These are phyloP conservation scores for Penicillium oxalicum DNA, from an alignment of 2,329 filamentous ascomycete species.

Conservation along the genomic window DNA sequence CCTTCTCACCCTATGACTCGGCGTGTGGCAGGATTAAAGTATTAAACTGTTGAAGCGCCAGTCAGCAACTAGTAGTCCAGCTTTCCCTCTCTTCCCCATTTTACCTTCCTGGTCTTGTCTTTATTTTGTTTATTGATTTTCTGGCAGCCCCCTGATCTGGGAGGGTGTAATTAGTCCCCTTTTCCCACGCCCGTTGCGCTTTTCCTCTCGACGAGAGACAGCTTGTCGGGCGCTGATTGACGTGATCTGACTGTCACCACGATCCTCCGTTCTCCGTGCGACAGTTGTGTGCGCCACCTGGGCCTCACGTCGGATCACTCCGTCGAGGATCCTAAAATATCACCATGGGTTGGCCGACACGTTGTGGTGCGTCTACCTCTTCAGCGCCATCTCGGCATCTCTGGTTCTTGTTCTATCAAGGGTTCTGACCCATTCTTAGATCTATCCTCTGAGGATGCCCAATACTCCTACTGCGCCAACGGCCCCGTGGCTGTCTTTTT, in stretches of 20 bases:
- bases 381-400: background rate
- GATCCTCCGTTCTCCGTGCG: background rate
- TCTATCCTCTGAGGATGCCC: constrained; percentile 3
- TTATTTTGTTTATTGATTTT: too few species aligned
- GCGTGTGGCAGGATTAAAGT: background rate
- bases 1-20: too few species aligned
- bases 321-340: background rate
- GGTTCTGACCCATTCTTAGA: background rate
- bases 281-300: too few species aligned
- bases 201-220: background rate
- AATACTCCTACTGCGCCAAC: constrained; percentile 1
- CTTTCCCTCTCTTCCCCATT: background rate
- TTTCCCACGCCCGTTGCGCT: background rate
- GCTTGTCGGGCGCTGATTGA: too few species aligned
- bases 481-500: constrained; percentile 2
- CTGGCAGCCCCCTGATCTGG: too few species aligned
- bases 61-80: background rate
- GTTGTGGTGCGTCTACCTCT: background rate
- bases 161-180: too few species aligned
- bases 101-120: too few species aligned
- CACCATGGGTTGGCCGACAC: constrained; percentile 4
- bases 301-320: background rate
- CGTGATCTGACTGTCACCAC: too few species aligned
- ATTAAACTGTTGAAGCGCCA: constrained; percentile 2
- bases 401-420: background rate